phyloP scores from a whole-genome alignment of 768 basidiomycete species.

The Tylopilus sp. region DNA sequence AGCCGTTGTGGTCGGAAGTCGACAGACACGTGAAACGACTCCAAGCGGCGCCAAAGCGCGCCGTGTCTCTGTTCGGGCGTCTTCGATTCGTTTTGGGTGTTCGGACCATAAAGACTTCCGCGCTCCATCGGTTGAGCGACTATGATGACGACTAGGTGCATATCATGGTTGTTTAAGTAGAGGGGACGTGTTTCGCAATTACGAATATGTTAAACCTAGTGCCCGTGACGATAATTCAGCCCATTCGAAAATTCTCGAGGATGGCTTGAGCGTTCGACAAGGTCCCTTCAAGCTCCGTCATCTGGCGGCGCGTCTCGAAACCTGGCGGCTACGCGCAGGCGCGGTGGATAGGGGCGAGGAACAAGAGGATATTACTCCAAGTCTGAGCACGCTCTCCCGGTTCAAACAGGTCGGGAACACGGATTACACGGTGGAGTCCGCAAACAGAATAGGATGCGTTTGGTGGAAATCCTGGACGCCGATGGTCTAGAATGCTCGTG shows the following conservation, averaged over 20 bases:
- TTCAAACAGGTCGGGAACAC: constrained; percentile 99
- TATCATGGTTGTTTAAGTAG: too few species aligned
- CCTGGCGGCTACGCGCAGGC: constrained; percentile 57
- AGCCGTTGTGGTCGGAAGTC: not conserved
- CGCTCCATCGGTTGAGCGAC: too few species aligned
- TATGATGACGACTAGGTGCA: too few species aligned
- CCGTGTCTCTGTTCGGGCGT: too few species aligned
- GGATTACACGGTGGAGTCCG: constrained; percentile 93
- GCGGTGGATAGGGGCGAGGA: constrained; percentile 50
- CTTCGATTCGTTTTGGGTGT: too few species aligned
- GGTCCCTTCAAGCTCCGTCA: constrained; percentile 84
- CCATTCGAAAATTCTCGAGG: constrained; percentile 94
- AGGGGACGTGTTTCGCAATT: too few species aligned
- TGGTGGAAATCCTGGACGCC: constrained; percentile 96
- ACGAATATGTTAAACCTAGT: too few species aligned
- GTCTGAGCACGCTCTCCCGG: constrained; percentile 80
- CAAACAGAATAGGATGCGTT: constrained; percentile 88
- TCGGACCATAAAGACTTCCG: too few species aligned
- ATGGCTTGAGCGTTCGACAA: constrained; percentile 95
- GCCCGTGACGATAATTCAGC: too few species aligned
- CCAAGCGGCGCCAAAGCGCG: too few species aligned
- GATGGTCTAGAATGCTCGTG: constrained; percentile 88
- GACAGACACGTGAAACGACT: not conserved
- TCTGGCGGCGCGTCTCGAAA: constrained; percentile 96
- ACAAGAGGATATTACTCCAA: constrained; percentile 77